Conservation (phyloP, 106 monocot genomes). For the Xerophyta viscosa region DNA sequence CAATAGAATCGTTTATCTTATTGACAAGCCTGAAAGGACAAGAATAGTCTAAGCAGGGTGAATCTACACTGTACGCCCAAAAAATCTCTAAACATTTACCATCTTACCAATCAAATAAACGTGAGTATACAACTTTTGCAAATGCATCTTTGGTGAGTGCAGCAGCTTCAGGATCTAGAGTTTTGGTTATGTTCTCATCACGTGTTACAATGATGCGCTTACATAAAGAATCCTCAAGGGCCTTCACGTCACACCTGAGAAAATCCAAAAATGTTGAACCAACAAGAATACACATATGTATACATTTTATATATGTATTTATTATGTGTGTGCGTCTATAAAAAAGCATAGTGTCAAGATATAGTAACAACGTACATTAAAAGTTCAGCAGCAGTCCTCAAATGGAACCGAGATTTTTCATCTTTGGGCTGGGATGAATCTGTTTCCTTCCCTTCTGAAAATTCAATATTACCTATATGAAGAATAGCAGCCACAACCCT, state of each 20-base stretch:
- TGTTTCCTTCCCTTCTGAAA: conserved; percentile 33
- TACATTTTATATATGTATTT: too few relatives aligned
- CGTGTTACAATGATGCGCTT: conserved; percentile 67
- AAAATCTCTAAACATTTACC: too few relatives aligned
- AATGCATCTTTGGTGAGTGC: conserved; percentile 50
- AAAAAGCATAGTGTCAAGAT: too few relatives aligned
- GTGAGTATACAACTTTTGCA: conserved; percentile 55
- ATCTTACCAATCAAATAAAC: conserved; percentile 52
- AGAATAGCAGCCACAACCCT: conserved; percentile 51
- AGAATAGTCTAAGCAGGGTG: background rate
- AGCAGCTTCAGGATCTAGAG: conserved; percentile 49
- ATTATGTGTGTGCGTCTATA: too few relatives aligned
- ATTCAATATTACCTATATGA: conserved; percentile 49
- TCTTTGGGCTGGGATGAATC: conserved; percentile 50
- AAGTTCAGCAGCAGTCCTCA: conserved; percentile 31
- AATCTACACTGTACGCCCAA: background rate
- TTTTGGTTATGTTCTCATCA: conserved; percentile 54
- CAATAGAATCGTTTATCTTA: conserved; percentile 43
- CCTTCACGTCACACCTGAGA: conserved; percentile 50
- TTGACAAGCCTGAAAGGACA: conserved; percentile 26
- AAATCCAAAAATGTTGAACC: too few relatives aligned
- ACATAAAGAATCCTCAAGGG: conserved; percentile 54
- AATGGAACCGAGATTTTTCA: conserved; percentile 42
- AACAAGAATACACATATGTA: too few relatives aligned
- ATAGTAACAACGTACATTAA: conserved; percentile 17